Conservation (phyloP, 495 filamentous ascomycete genomes). For the Hypomontagnella submonticulosa region DNA sequence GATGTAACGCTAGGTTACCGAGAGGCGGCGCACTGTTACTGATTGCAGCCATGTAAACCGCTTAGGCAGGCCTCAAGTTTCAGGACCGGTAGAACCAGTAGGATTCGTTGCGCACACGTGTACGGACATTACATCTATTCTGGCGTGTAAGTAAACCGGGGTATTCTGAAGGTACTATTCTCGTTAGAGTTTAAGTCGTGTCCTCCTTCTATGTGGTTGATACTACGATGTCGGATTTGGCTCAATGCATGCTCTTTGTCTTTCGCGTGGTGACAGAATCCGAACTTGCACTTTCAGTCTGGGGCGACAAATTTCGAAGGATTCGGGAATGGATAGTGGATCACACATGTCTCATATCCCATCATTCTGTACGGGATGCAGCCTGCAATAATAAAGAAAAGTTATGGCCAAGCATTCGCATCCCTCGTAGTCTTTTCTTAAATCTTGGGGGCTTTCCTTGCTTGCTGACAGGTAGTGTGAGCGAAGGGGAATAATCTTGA, state of each 20-base stretch:
- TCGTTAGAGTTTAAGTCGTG: too few relatives aligned
- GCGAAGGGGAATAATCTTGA: neutral
- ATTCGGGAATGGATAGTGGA: conserved; percentile 22
- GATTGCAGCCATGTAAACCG: conserved; percentile 18
- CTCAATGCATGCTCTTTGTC: neutral
- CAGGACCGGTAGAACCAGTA: conserved; percentile 13
- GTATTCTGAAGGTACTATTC: too few relatives aligned
- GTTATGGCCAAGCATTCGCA: conserved; percentile 24
- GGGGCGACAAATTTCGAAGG: conserved; percentile 32
- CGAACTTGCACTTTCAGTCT: conserved; percentile 10
- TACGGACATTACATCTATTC: neutral
- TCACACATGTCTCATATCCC: conserved; percentile 36
- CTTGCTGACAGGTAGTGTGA: neutral
- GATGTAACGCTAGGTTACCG: conserved; percentile 30
- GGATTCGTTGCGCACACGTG: conserved; percentile 11
- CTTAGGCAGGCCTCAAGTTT: conserved; percentile 21
- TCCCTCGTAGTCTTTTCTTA: conserved; percentile 24
- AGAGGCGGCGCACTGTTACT: conserved; percentile 13
- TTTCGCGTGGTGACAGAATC: neutral
- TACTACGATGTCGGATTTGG: neutral
- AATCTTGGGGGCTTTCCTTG: neutral
- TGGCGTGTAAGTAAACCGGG: too few relatives aligned
- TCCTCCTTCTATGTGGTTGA: too few relatives aligned
- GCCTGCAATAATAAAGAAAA: conserved; percentile 26
- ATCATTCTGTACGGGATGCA: conserved; percentile 22